These are phyloP conservation scores for Linaria vulgaris DNA, from an alignment of 257 asterid species.

Conservation along the genomic window DNA sequence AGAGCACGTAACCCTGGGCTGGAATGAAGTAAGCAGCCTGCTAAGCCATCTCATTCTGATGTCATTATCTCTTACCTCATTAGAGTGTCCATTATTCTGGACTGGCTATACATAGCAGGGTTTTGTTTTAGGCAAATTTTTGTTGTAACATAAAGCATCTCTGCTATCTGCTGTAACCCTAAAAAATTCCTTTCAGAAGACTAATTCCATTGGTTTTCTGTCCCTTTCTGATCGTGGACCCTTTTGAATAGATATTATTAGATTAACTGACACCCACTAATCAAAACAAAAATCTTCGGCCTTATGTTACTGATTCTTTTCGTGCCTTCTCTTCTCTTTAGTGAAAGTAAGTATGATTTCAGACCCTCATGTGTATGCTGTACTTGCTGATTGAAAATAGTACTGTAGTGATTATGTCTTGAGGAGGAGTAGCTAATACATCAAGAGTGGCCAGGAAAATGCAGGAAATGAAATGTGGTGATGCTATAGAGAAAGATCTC, in stretches of 20 bases:
- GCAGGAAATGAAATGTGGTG: not conserved
- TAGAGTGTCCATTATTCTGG: not conserved
- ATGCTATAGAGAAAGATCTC: not conserved
- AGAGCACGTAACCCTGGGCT: slow-evolving; percentile 86
- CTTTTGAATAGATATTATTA: too few species aligned
- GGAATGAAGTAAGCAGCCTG: slow-evolving; percentile 79
- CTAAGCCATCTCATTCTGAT: slow-evolving; percentile 16
- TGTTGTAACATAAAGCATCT: too few species aligned
- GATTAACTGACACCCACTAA: too few species aligned
- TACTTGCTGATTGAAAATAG: not conserved
- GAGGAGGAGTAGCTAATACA: not conserved
- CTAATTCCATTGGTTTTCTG: not conserved
- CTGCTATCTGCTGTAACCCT: too few species aligned
- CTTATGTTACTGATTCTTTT: too few species aligned
- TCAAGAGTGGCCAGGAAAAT: not conserved
- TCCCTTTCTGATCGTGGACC: too few species aligned
- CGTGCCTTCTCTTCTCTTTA: too few species aligned
- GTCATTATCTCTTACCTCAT: slow-evolving; percentile 11
- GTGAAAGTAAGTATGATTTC: too few species aligned
- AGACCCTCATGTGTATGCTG: not conserved
- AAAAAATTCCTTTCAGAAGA: too few species aligned
- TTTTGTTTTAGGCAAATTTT: too few species aligned
- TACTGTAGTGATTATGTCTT: not conserved
- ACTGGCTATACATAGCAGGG: not conserved
- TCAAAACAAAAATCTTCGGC: too few species aligned